A percentile compares a stretch with the other conserved stretches of the same genome.
Evolutionary conservation across 441 rosid genomes (phyloP).

Genomic region (Gossypium armourianum): DNA sequence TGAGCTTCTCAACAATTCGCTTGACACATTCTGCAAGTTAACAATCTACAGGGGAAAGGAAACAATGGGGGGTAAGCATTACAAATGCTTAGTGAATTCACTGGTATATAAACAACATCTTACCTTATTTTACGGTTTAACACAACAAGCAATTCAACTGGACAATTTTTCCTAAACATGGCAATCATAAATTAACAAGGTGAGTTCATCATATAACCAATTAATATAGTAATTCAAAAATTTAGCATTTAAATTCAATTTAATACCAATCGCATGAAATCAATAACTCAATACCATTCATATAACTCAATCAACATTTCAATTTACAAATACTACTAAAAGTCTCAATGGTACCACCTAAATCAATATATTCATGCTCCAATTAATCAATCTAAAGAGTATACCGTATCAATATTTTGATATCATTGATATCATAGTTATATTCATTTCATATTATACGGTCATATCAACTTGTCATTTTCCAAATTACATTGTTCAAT

Average conservation of each 20-base stretch:
- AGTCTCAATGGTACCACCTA: background rate
- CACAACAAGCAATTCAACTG: background rate
- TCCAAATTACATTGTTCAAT: background rate
- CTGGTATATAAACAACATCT: background rate
- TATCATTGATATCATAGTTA: background rate
- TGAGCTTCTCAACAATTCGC: background rate
- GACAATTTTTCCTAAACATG: background rate
- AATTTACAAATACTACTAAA: background rate
- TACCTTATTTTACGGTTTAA: background rate
- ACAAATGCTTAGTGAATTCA: background rate
- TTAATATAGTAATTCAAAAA: no score
- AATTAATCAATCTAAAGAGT: background rate
- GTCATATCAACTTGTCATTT: background rate
- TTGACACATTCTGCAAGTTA: background rate
- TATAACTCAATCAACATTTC: background rate
- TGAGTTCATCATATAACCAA: background rate
- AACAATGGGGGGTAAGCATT: background rate
- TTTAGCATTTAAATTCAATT: background rate
- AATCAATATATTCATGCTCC: background rate
- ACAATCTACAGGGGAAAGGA: background rate
- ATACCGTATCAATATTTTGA: background rate
- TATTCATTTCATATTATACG: background rate
- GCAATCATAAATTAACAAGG: background rate
- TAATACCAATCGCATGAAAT: background rate
- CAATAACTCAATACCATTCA: background rate